phyloP scores from a whole-genome alignment of 2,329 filamentous ascomycete species.

The Botryotinia calthae region DNA sequence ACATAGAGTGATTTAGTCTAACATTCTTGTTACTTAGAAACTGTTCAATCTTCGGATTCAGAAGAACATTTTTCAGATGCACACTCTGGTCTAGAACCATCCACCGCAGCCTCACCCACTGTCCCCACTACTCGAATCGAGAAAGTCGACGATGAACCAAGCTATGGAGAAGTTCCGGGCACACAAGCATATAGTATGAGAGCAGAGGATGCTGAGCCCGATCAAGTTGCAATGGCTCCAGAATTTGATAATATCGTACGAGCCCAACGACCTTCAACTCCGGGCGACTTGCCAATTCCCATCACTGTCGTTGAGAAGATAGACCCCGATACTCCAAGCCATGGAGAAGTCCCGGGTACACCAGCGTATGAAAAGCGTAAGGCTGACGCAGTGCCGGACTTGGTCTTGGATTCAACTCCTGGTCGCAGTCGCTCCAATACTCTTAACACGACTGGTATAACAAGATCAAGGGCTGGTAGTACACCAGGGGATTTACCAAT shows the following conservation, averaged over 20 bases:
- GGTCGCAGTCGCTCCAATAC: conserved; percentile 28
- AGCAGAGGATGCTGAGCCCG: conserved; percentile 56
- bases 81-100: conserved; percentile 49
- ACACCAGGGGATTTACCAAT: conserved; percentile 46
- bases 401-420: conserved; percentile 47
- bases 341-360: conserved; percentile 61
- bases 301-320: conserved; percentile 58
- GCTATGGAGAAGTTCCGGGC: conserved; percentile 61
- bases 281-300: conserved; percentile 48
- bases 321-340: conserved; percentile 50
- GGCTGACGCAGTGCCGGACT: conserved; percentile 58
- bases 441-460: conserved; percentile 12
- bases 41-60: conserved; percentile 54
- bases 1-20: background rate
- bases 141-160: conserved; percentile 55
- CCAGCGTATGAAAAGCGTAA: conserved; percentile 54
- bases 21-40: conserved; percentile 21
- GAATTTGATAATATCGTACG: conserved; percentile 10
- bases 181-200: conserved; percentile 57
- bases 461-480: conserved; percentile 32
- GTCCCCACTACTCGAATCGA: conserved; percentile 58
- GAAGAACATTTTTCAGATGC: conserved; percentile 71
- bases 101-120: conserved; percentile 45
- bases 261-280: conserved; percentile 27
- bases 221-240: conserved; percentile 51